These are phyloP conservation scores for Astragalus membranaceus DNA, from an alignment of 306 rosid genomes.

Conservation along the genomic window DNA sequence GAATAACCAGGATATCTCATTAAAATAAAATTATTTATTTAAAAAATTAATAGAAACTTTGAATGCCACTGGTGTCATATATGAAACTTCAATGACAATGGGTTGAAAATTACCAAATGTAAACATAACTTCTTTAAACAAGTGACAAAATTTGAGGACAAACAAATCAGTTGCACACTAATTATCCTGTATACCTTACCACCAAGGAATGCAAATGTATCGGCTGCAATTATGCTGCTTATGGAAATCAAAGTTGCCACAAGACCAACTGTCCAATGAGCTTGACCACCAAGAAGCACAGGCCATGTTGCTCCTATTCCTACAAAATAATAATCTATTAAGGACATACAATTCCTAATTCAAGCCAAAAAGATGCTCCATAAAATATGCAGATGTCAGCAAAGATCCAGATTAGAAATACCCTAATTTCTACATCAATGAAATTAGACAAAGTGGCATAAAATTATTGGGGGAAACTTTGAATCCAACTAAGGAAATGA, in stretches of 20 bases:
- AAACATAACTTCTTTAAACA: conserved; percentile 8
- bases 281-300: conserved; percentile 46
- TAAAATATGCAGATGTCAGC: conserved; percentile 2
- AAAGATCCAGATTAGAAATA: neutral
- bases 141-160: neutral
- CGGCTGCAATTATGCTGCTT: conserved; percentile 88
- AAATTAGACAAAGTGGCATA: neutral
- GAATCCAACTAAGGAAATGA: neutral
- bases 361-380: neutral
- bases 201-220: conserved; percentile 84
- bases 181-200: conserved; percentile 68
- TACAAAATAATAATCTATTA: conserved; percentile 21
- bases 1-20: neutral
- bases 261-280: conserved; percentile 97
- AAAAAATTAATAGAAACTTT: neutral
- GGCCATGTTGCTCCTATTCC: conserved; percentile 46
- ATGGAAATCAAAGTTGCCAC: conserved; percentile 85
- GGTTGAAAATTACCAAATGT: neutral
- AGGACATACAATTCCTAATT: conserved; percentile 7
- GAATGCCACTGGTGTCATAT: neutral
- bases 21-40: neutral
- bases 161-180: neutral
- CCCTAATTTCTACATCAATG: neutral
- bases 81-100: neutral
- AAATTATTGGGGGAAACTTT: neutral